Evolutionary conservation across 2,329 filamentous ascomycete genomes (phyloP), one percentile per base, ranked within the genome.

Genomic region (Aspergillus fumigatiaffinis): DNA sequence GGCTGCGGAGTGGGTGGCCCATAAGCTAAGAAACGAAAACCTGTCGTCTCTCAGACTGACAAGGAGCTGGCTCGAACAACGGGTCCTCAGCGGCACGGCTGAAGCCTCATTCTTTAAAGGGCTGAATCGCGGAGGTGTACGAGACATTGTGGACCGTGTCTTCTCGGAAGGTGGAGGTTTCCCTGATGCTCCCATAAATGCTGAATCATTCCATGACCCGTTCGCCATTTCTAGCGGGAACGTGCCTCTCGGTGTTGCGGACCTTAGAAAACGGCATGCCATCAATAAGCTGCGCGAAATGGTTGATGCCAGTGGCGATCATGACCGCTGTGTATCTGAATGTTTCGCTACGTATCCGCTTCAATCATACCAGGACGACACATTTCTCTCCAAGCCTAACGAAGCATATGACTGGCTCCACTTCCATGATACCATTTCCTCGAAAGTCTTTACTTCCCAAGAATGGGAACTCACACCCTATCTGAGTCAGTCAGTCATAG

Each of bases 401-500:
- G 79, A 84, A 1, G 91, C 91, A 0, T 96, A 96, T 73, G 93
- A 97, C 68, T 99, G 94, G 94, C 84, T 99, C 55, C 82, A 95
- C 72, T 97, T 99, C 74, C 90, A 97, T 73, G 94, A 97, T 67
- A 79, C 81, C 0, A 87, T 96, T 61, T 91, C 91, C 25, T 87
- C 87, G 0, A 86, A 87, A 42, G 82, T 97, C 1, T 95, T 87
- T 70, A 79, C 85, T n/a, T 87, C 84, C 58, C 93, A 97, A 71
- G 92, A 96, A 55, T 99, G 94, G 90, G 94, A 99, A 73, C 79
- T 99, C 17, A 85, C 84, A 0, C 87, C 91, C 0, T 99, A 99
- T 71, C 83, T 97, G 51, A 90, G 87, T 66, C 90, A 94, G 64
- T 88, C 93, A 0, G 84, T 94, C 17, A 83, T 97, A 1, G 94